phyloP scores from a whole-genome alignment of 2,329 filamentous ascomycete species.

The Fusarium tupiense region DNA sequence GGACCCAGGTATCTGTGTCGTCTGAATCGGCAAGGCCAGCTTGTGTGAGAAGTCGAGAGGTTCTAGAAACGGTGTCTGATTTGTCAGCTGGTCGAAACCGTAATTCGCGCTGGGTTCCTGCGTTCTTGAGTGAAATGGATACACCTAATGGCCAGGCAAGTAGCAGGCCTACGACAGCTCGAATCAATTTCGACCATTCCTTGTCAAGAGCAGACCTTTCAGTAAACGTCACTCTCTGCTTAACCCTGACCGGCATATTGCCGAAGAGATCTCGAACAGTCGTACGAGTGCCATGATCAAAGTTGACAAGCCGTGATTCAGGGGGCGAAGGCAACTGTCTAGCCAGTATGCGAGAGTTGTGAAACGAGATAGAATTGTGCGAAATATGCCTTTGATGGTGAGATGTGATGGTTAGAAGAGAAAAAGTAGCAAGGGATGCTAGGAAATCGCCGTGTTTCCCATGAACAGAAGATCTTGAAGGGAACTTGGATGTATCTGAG shows the following conservation, averaged over 20 bases:
- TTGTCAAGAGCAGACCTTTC: constrained; percentile 63
- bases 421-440: constrained; percentile 78
- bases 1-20: constrained; percentile 71
- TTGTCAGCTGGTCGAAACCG: constrained; percentile 47
- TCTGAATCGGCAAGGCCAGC: constrained; percentile 67
- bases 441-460: constrained; percentile 80
- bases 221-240: constrained; percentile 72
- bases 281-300: constrained; percentile 77
- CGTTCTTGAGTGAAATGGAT: constrained; percentile 68
- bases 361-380: constrained; percentile 73
- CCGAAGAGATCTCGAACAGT: constrained; percentile 86
- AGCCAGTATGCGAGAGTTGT: constrained; percentile 73
- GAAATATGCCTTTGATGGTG: constrained; percentile 68
- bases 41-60: constrained; percentile 69
- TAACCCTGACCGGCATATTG: constrained; percentile 88
- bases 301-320: constrained; percentile 65
- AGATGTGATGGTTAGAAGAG: constrained; percentile 80
- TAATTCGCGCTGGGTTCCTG: constrained; percentile 48
- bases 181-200: constrained; percentile 73
- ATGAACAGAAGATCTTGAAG: constrained; percentile 58
- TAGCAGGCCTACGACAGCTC: constrained; percentile 69
- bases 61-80: constrained; percentile 33
- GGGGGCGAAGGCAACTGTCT: constrained; percentile 70
- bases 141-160: constrained; percentile 72
- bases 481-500: constrained; percentile 81